Conservation (phyloP, 2,329 filamentous ascomycete genomes). For the Aspergillus flavus region DNA sequence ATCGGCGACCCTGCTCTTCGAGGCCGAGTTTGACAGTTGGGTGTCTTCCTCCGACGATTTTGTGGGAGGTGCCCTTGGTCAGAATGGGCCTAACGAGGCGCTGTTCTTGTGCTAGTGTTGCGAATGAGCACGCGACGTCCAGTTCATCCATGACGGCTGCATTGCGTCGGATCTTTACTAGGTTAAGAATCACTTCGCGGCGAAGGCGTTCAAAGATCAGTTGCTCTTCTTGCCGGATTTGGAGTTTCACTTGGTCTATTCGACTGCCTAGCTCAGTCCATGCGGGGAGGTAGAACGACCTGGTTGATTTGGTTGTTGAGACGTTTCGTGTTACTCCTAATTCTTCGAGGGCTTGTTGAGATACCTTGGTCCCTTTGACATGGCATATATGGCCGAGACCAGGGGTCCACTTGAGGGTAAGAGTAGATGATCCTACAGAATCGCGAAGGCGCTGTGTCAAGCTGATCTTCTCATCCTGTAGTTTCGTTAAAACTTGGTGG, state of each 20-base stretch:
- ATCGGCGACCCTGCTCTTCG: slow-evolving; percentile 74
- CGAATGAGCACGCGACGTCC: slow-evolving; percentile 86
- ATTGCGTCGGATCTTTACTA: slow-evolving; percentile 85
- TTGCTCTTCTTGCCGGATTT: slow-evolving; percentile 83
- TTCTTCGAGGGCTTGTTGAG: slow-evolving; percentile 46
- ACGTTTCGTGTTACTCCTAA: slow-evolving; percentile 59
- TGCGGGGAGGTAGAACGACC: slow-evolving; percentile 78
- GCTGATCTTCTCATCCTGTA: slow-evolving; percentile 62
- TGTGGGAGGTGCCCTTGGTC: slow-evolving; percentile 66
- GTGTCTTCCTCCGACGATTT: slow-evolving; percentile 83
- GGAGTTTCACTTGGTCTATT: slow-evolving; percentile 75
- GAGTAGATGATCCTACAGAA: slow-evolving; percentile 62
- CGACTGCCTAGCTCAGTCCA: slow-evolving; percentile 81
- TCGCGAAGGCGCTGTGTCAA: slow-evolving; percentile 66
- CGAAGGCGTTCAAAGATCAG: slow-evolving; percentile 75
- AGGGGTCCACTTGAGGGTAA: slow-evolving; percentile 84
- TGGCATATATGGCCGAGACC: slow-evolving; percentile 89
- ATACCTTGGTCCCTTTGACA: slow-evolving; percentile 75
- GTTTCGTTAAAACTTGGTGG: slow-evolving; percentile 65
- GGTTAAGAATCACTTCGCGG: slow-evolving; percentile 73
- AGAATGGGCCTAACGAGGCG: slow-evolving; percentile 73
- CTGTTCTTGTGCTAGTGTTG: slow-evolving; percentile 74
- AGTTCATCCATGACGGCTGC: slow-evolving; percentile 91
- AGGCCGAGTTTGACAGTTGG: slow-evolving; percentile 88
- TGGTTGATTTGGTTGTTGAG: slow-evolving; percentile 79